Conservation (phyloP, 768 basidiomycete genomes). For the Lepiota brunneoincarnata region DNA sequence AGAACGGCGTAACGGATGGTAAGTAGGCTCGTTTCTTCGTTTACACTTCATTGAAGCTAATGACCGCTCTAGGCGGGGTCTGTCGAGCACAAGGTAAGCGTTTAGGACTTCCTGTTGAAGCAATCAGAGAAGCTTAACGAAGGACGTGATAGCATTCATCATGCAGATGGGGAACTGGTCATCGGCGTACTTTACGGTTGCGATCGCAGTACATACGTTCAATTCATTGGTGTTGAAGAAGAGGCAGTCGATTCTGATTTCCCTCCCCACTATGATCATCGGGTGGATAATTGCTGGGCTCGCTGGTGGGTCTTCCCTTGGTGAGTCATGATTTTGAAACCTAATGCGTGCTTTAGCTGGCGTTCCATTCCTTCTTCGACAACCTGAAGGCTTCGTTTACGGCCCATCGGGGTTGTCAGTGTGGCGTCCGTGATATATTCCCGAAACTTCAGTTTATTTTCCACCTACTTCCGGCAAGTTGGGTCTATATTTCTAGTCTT, state of each 20-base stretch:
- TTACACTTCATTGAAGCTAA: background rate
- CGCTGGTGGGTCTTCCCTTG: conserved; percentile 41
- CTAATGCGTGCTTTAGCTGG: conserved; percentile 24
- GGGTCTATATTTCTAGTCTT: background rate
- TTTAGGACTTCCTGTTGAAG: background rate
- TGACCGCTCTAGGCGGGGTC: conserved; percentile 31
- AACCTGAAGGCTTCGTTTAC: conserved; percentile 37
- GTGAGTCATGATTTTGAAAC: background rate
- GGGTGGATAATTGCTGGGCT: conserved; percentile 55
- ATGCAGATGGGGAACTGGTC: conserved; percentile 63
- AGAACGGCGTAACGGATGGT: conserved; percentile 49
- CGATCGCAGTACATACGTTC: conserved; percentile 68
- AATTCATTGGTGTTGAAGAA: conserved; percentile 58
- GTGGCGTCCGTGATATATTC: conserved; percentile 45
- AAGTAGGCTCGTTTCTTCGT: conserved; percentile 13
- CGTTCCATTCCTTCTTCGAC: conserved; percentile 31
- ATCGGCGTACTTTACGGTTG: conserved; percentile 61
- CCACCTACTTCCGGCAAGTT: conserved; percentile 60
- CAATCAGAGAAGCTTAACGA: background rate
- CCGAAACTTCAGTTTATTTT: conserved; percentile 46
- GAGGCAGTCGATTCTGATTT: conserved; percentile 49
- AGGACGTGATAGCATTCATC: conserved; percentile 39
- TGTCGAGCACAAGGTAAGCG: conserved; percentile 61
- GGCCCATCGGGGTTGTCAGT: conserved; percentile 49
- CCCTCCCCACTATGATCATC: conserved; percentile 34